Percentiles rank a stretch among this genome's conserved stretches.
phyloP scores from a whole-genome alignment of 75 land plant genomes.

The Picea sitchensis region DNA sequence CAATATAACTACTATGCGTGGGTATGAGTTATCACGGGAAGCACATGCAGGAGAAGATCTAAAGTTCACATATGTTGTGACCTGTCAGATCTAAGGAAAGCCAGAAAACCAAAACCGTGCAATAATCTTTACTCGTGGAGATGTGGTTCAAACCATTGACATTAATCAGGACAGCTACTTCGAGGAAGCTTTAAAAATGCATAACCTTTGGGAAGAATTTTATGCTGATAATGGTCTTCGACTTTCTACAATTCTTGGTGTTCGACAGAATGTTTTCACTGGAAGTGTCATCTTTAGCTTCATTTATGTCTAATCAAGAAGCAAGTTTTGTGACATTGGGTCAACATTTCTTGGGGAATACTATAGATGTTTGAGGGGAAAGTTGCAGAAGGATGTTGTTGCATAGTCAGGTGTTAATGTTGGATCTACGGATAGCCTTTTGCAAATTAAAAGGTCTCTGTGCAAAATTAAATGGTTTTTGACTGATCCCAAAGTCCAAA shows the following conservation, averaged over 20 bases:
- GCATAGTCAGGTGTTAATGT: too few relatives aligned
- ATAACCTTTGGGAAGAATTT: conserved; percentile 95
- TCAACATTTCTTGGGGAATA: conserved; percentile 73
- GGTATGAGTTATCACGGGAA: too few relatives aligned
- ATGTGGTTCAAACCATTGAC: conserved; percentile 83
- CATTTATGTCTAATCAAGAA: conserved; percentile 92
- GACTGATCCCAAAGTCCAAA: too few relatives aligned
- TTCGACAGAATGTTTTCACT: conserved; percentile 92
- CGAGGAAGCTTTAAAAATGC: conserved; percentile 95
- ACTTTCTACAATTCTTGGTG: conserved; percentile 78
- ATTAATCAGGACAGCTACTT: conserved; percentile 98
- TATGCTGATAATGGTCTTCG: conserved; percentile 67
- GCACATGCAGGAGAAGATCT: too few relatives aligned
- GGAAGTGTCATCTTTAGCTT: conserved; percentile 91
- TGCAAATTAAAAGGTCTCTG: too few relatives aligned
- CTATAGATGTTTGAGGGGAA: conserved; percentile 29
- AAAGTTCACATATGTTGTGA: too few relatives aligned
- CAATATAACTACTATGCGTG: too few relatives aligned
- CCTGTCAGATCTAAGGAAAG: conserved; percentile 42
- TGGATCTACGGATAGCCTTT: too few relatives aligned
- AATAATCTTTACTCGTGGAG: conserved; percentile 17
- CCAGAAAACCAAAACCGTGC: conserved; percentile 97
- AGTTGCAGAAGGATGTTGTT: too few relatives aligned
- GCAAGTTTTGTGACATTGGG: conserved; percentile 86
- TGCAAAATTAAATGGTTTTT: too few relatives aligned